A percentile compares a stretch with the other conserved stretches of the same genome.
Conservation (phyloP, 768 basidiomycete genomes). For the Astraeus odoratus region DNA sequence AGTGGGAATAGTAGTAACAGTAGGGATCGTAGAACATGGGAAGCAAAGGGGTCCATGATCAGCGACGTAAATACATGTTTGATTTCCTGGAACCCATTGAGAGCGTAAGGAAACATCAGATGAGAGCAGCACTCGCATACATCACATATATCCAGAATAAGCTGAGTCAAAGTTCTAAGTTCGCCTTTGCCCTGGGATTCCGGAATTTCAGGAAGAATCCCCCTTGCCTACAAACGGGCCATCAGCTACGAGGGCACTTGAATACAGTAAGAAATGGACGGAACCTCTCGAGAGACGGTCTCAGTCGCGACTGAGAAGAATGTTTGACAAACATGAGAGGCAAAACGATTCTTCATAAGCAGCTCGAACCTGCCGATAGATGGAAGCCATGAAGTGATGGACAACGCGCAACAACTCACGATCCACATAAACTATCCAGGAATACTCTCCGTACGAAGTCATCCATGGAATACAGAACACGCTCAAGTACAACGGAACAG, state of each 20-base stretch:
- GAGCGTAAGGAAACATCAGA: constrained; percentile 10
- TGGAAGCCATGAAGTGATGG: constrained; percentile 3
- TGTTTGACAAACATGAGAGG: constrained; percentile 93
- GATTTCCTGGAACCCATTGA: constrained; percentile 50
- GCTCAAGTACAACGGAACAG: constrained; percentile 83
- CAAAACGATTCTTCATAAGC: constrained; percentile 77
- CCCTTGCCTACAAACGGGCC: constrained; percentile 36
- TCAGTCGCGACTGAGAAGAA: constrained; percentile 61
- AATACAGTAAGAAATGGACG: constrained; percentile 4
- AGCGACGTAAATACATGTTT: constrained; percentile 54
- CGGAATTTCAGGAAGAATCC: constrained; percentile 44
- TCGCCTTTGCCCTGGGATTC: constrained; percentile 53
- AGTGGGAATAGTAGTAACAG: constrained; percentile 70
- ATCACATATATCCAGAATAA: constrained; percentile 58
- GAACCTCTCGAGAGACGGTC: constrained; percentile 66
- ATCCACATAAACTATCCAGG: constrained; percentile 78
- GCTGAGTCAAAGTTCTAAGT: constrained; percentile 54
- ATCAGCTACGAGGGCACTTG: not conserved
- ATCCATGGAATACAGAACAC: constrained; percentile 90
- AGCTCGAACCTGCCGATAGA: constrained; percentile 44
- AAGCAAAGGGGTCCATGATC: constrained; percentile 82
- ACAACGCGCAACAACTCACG: constrained; percentile 49
- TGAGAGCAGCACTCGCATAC: constrained; percentile 34
- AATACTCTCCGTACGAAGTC: constrained; percentile 93
- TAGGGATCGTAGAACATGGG: constrained; percentile 81